Base-by-base conservation (phyloP, 1,284 basidiomycete genomes). In the Takashimella tepidaria region DNA sequence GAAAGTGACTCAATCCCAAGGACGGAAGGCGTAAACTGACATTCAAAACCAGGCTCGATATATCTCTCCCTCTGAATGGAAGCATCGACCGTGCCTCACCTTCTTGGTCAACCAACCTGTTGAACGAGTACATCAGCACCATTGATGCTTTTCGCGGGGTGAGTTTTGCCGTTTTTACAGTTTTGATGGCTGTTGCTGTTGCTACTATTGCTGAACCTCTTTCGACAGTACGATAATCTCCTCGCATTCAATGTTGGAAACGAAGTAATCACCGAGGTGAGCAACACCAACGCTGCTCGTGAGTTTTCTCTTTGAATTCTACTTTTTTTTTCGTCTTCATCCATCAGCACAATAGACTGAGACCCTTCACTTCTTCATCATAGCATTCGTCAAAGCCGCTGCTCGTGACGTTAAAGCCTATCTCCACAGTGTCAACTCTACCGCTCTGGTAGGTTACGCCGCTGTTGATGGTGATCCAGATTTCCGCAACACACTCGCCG, bases 381-480 rank as follows among this genome's bases (percentile, higher is more conserved):
- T 52, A 75, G 72, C 91, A 0, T 95, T 84, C 71, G 83, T 96
- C 72, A 95, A 95, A 75, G 91, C 90, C 41, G 91, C 91, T 19
- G 89, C 89, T 21, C 83, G 92, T 41, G 92, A 96, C 70, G 77
- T 83, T 64, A 92, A 86, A 73, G 83, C 91, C 2, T 95, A 92
- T 74, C 78, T 92, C 11, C 79, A 78, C 25, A 87, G 87, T 4
- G 86, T 87, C 66, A 76, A 78, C 12, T 88, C 83, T 1, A 76
- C 79, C 40, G 82, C 82, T 4, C 82, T 96, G 21, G 84, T 93
- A 45, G 87, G 88, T 3, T 96, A 95, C 75, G 83, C 89, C 16
- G 85, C 88, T 25, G 89, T 92, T 45, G 87, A 95, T 64, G 90
- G 86, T 5, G 78, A 79, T 49, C 66, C 81, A 8, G 76, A 76